Base-by-base conservation (phyloP, 2,329 filamentous ascomycete genomes). In the Xenosphaeropsis pyriputrescens region DNA sequence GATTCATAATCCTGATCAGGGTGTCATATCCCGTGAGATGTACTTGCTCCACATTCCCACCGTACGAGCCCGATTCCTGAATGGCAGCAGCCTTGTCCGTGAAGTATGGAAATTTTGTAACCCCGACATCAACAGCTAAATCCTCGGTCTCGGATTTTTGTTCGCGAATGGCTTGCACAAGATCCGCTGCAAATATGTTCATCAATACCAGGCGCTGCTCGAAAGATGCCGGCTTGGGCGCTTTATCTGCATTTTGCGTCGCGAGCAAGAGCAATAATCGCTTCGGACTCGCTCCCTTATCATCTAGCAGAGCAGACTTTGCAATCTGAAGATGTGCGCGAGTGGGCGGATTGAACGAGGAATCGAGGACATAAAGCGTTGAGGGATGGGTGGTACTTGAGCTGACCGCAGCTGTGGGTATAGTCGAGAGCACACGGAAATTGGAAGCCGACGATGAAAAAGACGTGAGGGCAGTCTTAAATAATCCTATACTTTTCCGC, bases 21-120 rank as follows among this genome's bases (percentile, higher is more conserved):
- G 83, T 89, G 49, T 89, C 83, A 52, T 75, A 89, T 18, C 84
- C 84, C 2, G 75, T 70, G 2, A 88, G 68, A 49, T 83, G 83
- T 4, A 82, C 60, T 48, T 85, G 79, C 38, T 67, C 60, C 6
- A 55, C 35, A 41, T 19, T 11, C 32, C 39, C 32, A 46, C 51
- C 38, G 45, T 72, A 75, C 29, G 62, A 60, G 0, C 60, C 59
- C 0, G 56, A 55, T 7, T 54, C 50, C 0, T 63, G 59, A 18
- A 88, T 74, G 1, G 72, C 73, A 11, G 50, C 46, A 6, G 74
- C 72, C 58, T 89, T 89, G 50, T 79, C 75, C 41, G 74, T 72
- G 49, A 89, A 91, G 52, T 79, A 86, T 0, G 83, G 78, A 48
- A 71, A 65, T 29, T 70, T 79, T 0, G 80, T 85, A 2, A 91